Evolutionary conservation across 495 filamentous ascomycete species (phyloP), one percentile per base, ranked within the genome.

Genomic region (Neurospora sublineolata): DNA sequence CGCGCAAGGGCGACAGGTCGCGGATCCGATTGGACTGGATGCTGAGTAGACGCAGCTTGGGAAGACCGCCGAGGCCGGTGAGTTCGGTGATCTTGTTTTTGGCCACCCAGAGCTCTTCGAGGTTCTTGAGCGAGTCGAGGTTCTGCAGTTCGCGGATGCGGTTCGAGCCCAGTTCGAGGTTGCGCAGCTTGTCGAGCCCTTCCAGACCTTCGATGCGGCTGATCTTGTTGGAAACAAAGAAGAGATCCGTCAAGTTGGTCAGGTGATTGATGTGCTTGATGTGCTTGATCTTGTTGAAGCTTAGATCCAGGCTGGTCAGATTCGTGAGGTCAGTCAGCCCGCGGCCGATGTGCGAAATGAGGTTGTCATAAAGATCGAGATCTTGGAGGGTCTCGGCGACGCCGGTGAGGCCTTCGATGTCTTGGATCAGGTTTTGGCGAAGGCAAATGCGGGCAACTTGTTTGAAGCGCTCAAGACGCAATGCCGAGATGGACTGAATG

Each of bases 231-330:
- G 97, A 91, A 64, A 97, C 92, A 75, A 99, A 94, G 81, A 91
- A 99, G 7, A 99, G 79, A 76, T 97, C 93, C 74, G 86, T 91
- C 70, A 98, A 84, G 42, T 93, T 88, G 14, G 82, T 88, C 33
- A 99, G 84, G 79, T 96, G 92, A 44, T 87, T 84, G 76, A 98
- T 81, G 77, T 93, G 88, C 83, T 96, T 96, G 85, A 99, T 97
- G 79, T 98, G 94, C 80, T 97, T 97, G 83, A 99, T 94, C 84
- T 97, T 97, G 82, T 99, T 99, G 88, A 97, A 99, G 77, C 92
- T 94, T 42, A 99, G 84, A 78, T 99, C 95, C 68, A 99, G 87
- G 70, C 84, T 91, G 16, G 86, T 92, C 23, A 99, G 85, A 39
- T 92, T 84, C 10, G 82, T 84, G 41, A 97, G 87, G 64, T 89